These are phyloP conservation scores for Myochromella boudieri DNA, from an alignment of 768 basidiomycete species.

Conservation along the genomic window DNA sequence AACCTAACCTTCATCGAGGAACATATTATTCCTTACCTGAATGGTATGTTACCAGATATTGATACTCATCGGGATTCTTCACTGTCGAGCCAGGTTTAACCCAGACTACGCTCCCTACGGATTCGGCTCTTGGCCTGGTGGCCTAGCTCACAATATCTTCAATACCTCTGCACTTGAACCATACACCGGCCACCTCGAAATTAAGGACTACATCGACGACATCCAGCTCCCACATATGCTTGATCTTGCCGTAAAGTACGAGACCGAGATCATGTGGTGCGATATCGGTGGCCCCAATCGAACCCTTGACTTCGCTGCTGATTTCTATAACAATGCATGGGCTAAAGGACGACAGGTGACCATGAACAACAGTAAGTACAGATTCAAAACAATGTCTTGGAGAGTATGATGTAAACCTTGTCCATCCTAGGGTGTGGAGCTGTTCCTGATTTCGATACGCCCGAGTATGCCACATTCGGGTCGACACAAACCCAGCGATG, in stretches of 20 bases:
- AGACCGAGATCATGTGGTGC: conserved; percentile 62
- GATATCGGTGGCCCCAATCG: conserved; percentile 55
- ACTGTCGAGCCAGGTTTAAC: conserved; percentile 43
- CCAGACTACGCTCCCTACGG: conserved; percentile 54
- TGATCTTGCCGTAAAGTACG: conserved; percentile 45
- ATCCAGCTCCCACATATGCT: conserved; percentile 52
- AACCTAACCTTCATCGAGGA: conserved; percentile 52
- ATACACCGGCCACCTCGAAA: conserved; percentile 51
- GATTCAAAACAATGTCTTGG: background rate
- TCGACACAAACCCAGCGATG: conserved; percentile 47
- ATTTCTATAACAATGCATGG: conserved; percentile 43
- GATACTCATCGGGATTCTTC: too few relatives aligned
- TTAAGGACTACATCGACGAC: conserved; percentile 51
- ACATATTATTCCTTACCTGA: conserved; percentile 61
- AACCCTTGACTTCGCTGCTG: conserved; percentile 42
- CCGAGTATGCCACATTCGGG: conserved; percentile 51
- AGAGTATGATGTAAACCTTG: too few relatives aligned
- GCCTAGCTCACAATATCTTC: conserved; percentile 51
- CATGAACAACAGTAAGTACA: conserved; percentile 32
- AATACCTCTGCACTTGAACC: conserved; percentile 47
- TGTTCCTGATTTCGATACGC: conserved; percentile 54
- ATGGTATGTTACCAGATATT: conserved; percentile 32
- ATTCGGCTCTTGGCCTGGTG: conserved; percentile 51
- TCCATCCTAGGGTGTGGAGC: conserved; percentile 42
- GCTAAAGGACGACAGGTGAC: conserved; percentile 44